phyloP scores from a whole-genome alignment of 2,329 filamentous ascomycete species.

The Exophiala sp. region DNA sequence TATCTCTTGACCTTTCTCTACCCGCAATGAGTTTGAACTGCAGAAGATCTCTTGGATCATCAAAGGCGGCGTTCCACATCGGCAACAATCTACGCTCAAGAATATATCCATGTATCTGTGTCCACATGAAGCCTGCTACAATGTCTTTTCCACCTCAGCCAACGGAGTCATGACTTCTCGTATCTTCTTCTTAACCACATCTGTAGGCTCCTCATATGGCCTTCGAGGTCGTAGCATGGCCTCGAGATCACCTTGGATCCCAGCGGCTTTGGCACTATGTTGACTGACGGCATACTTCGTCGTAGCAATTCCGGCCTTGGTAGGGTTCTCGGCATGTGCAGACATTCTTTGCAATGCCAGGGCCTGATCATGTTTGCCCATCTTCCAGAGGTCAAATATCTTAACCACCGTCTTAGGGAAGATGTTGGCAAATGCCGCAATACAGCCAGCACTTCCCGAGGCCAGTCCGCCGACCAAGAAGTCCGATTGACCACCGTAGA shows the following conservation, averaged over 20 bases:
- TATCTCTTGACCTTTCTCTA: no score
- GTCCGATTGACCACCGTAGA: constrained; percentile 70
- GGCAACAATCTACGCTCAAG: no score
- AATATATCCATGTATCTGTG: no score
- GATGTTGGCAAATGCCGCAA: constrained; percentile 57
- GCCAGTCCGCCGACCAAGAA: constrained; percentile 59
- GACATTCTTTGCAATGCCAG: constrained; percentile 59
- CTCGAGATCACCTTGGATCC: constrained; percentile 56
- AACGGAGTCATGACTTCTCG: constrained; percentile 32
- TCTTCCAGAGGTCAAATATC: constrained; percentile 61
- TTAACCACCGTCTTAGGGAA: constrained; percentile 55
- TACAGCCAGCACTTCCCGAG: constrained; percentile 53
- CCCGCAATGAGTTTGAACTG: no score
- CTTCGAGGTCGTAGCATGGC: constrained; percentile 56
- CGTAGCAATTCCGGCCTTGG: constrained; percentile 63
- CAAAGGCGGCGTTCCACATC: no score
- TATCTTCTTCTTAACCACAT: constrained; percentile 45
- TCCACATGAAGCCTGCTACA: not conserved
- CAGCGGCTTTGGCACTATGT: constrained; percentile 57
- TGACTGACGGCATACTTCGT: constrained; percentile 66
- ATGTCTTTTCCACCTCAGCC: constrained; percentile 29
- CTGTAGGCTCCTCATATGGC: constrained; percentile 55
- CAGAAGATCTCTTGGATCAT: no score
- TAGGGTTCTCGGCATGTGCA: constrained; percentile 62
- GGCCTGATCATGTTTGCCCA: constrained; percentile 57